phyloP scores from a whole-genome alignment of 257 asterid genomes.

The Avicennia marina region DNA sequence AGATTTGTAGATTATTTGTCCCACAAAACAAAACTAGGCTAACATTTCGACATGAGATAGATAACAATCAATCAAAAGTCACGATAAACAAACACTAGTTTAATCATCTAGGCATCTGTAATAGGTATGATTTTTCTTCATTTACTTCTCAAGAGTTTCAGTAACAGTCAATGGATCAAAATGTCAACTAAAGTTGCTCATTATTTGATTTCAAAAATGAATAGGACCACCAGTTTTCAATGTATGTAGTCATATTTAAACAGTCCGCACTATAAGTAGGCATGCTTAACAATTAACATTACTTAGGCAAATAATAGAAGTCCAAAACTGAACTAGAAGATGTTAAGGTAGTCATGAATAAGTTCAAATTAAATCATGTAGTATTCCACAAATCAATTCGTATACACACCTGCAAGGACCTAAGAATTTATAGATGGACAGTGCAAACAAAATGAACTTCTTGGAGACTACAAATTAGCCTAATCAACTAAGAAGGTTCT shows the following conservation, averaged over 20 bases:
- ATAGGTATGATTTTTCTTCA: background rate
- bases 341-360: constrained; percentile 6
- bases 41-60: constrained; percentile 5
- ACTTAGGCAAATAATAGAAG: constrained; percentile 9
- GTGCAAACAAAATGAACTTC: constrained; percentile 33
- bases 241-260: too few relatives aligned
- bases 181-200: too few relatives aligned
- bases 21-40: too few relatives aligned
- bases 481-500: constrained; percentile 28
- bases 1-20: background rate
- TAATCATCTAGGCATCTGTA: background rate
- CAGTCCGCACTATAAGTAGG: too few relatives aligned
- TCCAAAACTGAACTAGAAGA: constrained; percentile 6
- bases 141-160: too few relatives aligned
- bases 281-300: background rate
- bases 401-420: constrained; percentile 17
- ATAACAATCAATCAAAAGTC: background rate
- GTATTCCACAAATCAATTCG: constrained; percentile 27
- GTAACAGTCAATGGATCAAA: too few relatives aligned
- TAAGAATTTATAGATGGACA: constrained; percentile 51
- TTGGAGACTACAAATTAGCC: constrained; percentile 47
- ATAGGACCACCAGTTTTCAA: too few relatives aligned
- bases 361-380: constrained; percentile 15
- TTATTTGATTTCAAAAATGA: too few relatives aligned
- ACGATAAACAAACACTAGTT: too few relatives aligned